These are phyloP conservation scores for Solanum aculeatissimum DNA, from an alignment of 305 asterid species.

Conservation along the genomic window DNA sequence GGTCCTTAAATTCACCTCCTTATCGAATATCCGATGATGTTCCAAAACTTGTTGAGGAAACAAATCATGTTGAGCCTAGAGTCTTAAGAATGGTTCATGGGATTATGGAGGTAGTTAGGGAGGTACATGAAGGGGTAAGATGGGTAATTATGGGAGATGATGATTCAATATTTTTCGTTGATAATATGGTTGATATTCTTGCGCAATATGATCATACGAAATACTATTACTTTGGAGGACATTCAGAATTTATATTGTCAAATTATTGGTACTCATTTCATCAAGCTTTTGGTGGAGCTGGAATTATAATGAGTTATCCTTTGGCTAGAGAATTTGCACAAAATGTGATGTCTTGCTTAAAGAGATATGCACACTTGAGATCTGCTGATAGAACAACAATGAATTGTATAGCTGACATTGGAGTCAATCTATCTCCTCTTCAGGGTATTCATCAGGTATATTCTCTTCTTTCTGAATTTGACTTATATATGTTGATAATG, in stretches of 20 bases:
- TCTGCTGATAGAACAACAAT: conserved; percentile 45
- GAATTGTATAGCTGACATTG: conserved; percentile 52
- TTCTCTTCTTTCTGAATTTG: neutral
- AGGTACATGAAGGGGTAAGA: conserved; percentile 16
- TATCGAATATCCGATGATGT: conserved; percentile 14
- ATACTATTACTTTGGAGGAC: conserved; percentile 38
- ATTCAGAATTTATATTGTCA: conserved; percentile 40
- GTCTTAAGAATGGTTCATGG: conserved; percentile 15
- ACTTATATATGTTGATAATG: neutral
- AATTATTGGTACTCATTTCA: conserved; percentile 32
- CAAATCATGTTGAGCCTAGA: neutral
- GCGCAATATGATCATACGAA: conserved; percentile 25
- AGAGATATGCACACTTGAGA: conserved; percentile 21
- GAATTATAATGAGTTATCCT: conserved; percentile 40
- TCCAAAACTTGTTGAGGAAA: neutral
- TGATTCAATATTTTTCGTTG: conserved; percentile 43
- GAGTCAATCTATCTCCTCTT: conserved; percentile 33
- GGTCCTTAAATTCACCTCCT: conserved; percentile 50
- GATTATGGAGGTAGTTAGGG: conserved; percentile 39
- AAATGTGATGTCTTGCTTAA: conserved; percentile 31
- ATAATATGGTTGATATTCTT: conserved; percentile 36
- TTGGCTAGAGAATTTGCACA: conserved; percentile 32
- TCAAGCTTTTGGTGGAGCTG: conserved; percentile 67
- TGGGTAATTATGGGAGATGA: conserved; percentile 78
- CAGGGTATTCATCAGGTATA: conserved; percentile 58